Conservation (phyloP, 371 early-diverging fungal genomes). For the Zopfochytrium polystomum region DNA sequence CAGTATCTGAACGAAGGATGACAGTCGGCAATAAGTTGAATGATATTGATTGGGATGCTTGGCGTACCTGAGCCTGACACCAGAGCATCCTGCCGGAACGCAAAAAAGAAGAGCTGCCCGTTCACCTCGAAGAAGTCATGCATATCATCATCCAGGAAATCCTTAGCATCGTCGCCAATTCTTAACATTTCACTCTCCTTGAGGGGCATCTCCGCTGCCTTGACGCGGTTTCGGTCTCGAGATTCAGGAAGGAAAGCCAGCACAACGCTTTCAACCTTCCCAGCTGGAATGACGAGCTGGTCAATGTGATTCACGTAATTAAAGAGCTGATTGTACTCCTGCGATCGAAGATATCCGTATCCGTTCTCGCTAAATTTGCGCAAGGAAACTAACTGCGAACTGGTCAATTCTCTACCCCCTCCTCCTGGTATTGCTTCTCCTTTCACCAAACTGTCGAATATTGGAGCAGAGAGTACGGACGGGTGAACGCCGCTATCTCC, state of each 20-base stretch:
- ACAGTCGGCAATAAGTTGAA: not conserved
- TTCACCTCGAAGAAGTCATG: slow-evolving; percentile 73
- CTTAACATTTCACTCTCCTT: too few relatives aligned
- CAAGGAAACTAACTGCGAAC: not conserved
- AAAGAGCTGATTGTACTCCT: slow-evolving; percentile 83
- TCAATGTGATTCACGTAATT: slow-evolving; percentile 84
- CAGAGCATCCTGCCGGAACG: slow-evolving; percentile 48
- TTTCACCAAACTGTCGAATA: not conserved
- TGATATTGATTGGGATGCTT: slow-evolving; percentile 2
- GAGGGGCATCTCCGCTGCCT: too few relatives aligned
- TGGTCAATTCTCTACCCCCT: not conserved
- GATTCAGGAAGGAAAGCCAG: slow-evolving; percentile 71
- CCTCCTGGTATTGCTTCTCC: not conserved
- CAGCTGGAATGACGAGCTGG: slow-evolving; percentile 64
- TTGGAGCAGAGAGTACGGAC: not conserved
- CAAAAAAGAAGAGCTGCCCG: slow-evolving; percentile 82
- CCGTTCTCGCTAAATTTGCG: not conserved
- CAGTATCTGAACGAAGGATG: not conserved
- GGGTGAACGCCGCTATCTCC: not conserved
- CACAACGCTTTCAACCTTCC: slow-evolving; percentile 62
- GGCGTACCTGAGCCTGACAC: not conserved
- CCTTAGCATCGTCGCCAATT: slow-evolving; percentile 5
- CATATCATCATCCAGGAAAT: slow-evolving; percentile 43
- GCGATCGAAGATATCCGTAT: slow-evolving; percentile 31
- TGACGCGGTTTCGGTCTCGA: too few relatives aligned